These are phyloP conservation scores for Claviceps sp. DNA, from an alignment of 2,329 filamentous ascomycete species.

Conservation along the genomic window DNA sequence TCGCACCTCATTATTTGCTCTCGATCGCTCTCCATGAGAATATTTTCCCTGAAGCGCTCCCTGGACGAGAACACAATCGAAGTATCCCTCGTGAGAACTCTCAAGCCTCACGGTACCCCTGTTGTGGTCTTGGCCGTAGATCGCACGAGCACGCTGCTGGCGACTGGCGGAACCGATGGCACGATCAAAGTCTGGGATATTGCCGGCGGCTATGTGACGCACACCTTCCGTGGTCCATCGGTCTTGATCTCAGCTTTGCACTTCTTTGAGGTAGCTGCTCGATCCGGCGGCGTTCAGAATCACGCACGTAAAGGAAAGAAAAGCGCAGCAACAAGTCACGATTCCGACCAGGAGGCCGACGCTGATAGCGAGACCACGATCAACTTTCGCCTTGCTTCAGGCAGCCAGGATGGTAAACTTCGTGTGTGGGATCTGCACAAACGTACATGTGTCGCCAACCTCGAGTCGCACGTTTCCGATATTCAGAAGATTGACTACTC, in stretches of 20 bases:
- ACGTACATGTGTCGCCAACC: constrained; percentile 58
- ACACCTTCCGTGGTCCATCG: constrained; percentile 87
- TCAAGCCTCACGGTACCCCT: constrained; percentile 84
- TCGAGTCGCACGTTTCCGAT: constrained; percentile 90
- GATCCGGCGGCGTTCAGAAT: constrained; percentile 17
- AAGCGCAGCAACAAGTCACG: constrained; percentile 13
- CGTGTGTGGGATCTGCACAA: constrained; percentile 86
- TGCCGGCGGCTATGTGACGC: constrained; percentile 75
- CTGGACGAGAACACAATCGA: constrained; percentile 45
- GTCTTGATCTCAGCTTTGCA: constrained; percentile 81
- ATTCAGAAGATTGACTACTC: constrained; percentile 82
- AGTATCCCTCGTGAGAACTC: constrained; percentile 56
- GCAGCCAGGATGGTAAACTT: constrained; percentile 87
- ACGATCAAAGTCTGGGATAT: constrained; percentile 97
- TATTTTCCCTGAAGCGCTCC: constrained; percentile 59
- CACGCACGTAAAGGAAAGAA: constrained; percentile 23
- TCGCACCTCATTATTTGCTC: constrained; percentile 87
- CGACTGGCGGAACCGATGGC: constrained; percentile 86
- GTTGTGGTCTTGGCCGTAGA: constrained; percentile 80
- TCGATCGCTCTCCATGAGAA: constrained; percentile 88
- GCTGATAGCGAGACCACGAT: constrained; percentile 30
- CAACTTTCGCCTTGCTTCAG: constrained; percentile 72
- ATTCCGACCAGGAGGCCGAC: constrained; percentile 25
- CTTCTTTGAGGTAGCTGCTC: constrained; percentile 66
- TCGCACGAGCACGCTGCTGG: constrained; percentile 74